A percentile compares a stretch with the other conserved stretches of the same genome.
Evolutionary conservation across 139 green algal species (phyloP).

Genomic region (Closterium sp.): DNA sequence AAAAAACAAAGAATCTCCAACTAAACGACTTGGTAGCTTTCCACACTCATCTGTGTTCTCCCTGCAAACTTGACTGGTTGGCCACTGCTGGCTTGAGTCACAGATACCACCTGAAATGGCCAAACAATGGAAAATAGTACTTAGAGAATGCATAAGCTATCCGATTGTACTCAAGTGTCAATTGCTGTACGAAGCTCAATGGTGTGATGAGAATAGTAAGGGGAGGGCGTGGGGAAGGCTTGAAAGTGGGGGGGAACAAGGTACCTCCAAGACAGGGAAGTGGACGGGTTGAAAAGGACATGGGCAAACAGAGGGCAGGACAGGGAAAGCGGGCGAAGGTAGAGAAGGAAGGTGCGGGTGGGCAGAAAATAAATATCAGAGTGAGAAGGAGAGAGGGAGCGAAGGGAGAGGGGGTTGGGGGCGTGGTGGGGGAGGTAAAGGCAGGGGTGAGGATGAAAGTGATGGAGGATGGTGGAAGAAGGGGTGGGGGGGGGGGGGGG

Average conservation of each 20-base stretch:
- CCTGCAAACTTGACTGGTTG: constrained; percentile 5
- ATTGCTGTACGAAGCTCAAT: no score
- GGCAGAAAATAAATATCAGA: neutral
- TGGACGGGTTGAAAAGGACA: neutral
- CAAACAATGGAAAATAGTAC: neutral
- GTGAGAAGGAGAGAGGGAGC: neutral
- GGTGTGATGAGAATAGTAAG: neutral
- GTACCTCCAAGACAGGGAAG: neutral
- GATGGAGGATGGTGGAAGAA: constrained; percentile 12
- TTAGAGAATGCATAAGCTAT: neutral
- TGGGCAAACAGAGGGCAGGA: neutral
- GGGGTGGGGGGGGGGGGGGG: neutral
- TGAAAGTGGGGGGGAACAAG: neutral
- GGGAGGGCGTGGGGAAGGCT: neutral
- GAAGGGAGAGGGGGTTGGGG: neutral
- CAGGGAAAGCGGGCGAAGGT: neutral
- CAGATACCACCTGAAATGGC: neutral
- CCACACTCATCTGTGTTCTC: neutral
- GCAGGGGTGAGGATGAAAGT: neutral
- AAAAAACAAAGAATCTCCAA: neutral
- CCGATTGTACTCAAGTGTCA: neutral
- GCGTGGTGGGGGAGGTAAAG: neutral
- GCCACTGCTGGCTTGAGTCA: neutral
- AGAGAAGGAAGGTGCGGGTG: no score
- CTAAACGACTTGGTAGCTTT: constrained; percentile 13